These are phyloP conservation scores for Apiotrichum akiyoshidainum DNA, from an alignment of 1,284 basidiomycete genomes.

Conservation along the genomic window DNA sequence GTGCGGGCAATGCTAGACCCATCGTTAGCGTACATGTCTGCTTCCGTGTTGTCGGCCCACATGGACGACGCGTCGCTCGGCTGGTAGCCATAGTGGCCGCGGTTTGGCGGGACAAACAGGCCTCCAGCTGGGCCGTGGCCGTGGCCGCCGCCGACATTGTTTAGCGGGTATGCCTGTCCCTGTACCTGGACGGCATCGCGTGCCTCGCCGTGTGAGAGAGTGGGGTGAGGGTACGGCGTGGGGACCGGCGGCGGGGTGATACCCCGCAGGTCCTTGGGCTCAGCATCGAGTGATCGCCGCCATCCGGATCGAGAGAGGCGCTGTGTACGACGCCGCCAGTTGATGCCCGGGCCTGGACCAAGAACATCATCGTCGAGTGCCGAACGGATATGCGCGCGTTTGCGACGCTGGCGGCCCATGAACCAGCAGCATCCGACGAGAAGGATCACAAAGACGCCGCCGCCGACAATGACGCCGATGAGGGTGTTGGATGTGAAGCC, in stretches of 20 bases:
- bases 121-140: neutral
- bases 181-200: slow-evolving; percentile 10
- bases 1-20: slow-evolving; percentile 36
- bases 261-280: neutral
- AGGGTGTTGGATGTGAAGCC: slow-evolving; percentile 3
- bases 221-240: neutral
- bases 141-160: neutral
- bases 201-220: slow-evolving; percentile 11
- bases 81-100: neutral
- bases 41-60: slow-evolving; percentile 39
- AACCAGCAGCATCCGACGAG: slow-evolving; percentile 2
- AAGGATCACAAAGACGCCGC: slow-evolving; percentile 4
- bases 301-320: slow-evolving; percentile 1
- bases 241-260: neutral
- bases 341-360: neutral
- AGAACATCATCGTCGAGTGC: slow-evolving; percentile 10
- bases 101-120: neutral
- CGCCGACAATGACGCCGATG: slow-evolving; percentile 12
- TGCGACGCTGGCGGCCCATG: neutral
- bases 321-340: neutral
- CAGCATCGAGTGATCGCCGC: neutral
- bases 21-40: slow-evolving; percentile 32
- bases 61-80: slow-evolving; percentile 6
- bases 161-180: neutral
- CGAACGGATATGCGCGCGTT: neutral